These are phyloP conservation scores for Candida ponderosae DNA, from an alignment of 805 yeast genomes.

Conservation along the genomic window DNA sequence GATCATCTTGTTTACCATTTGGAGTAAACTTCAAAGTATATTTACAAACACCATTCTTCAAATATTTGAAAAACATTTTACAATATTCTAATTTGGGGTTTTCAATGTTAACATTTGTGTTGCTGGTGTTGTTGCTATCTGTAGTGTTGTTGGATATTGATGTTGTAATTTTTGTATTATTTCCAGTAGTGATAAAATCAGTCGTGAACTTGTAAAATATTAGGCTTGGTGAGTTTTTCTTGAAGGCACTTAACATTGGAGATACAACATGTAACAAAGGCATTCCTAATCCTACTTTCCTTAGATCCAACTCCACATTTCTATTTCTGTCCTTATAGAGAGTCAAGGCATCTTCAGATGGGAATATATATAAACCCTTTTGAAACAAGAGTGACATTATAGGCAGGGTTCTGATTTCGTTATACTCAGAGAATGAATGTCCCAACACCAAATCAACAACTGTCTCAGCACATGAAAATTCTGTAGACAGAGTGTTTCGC, in stretches of 20 bases:
- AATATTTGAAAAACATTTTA: slow-evolving; percentile 19
- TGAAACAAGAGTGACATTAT: slow-evolving; percentile 24
- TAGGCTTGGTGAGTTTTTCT: slow-evolving; percentile 19
- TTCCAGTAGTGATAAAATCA: slow-evolving; percentile 1
- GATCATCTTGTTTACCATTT: slow-evolving; percentile 10
- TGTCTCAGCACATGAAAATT: slow-evolving; percentile 9
- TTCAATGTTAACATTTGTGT: not conserved
- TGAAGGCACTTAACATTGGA: slow-evolving; percentile 23
- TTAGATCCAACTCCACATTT: slow-evolving; percentile 13
- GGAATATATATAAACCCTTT: slow-evolving; percentile 30
- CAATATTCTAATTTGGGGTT: slow-evolving; percentile 25
- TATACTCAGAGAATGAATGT: slow-evolving; percentile 14
- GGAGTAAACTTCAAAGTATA: slow-evolving; percentile 24
- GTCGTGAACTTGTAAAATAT: slow-evolving; percentile 21
- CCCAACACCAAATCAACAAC: slow-evolving; percentile 17
- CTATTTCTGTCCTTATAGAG: slow-evolving; percentile 20
- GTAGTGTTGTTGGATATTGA: slow-evolving; percentile 3
- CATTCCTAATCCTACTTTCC: slow-evolving; percentile 20
- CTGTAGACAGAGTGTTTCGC: not conserved
- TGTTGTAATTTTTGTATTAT: slow-evolving; percentile 2
- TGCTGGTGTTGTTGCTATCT: slow-evolving; percentile 1
- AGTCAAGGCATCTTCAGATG: slow-evolving; percentile 24
- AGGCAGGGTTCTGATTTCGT: slow-evolving; percentile 22
- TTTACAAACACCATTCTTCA: slow-evolving; percentile 17
- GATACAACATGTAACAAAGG: slow-evolving; percentile 28